Conservation (phyloP, 129 eudicot species). For the Gnaphalium uliginosum region DNA sequence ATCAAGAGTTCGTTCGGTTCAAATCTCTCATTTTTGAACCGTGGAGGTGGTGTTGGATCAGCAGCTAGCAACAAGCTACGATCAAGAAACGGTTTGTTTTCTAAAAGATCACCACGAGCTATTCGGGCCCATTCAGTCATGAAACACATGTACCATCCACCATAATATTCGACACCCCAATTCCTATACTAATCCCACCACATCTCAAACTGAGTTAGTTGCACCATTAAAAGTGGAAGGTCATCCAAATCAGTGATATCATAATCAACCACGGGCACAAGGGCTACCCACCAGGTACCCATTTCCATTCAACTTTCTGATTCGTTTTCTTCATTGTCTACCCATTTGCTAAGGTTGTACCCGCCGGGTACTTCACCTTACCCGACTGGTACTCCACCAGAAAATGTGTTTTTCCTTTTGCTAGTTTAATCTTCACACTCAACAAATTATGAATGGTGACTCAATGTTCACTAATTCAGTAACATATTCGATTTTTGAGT, state of each 20-base stretch:
- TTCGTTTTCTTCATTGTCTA: no score
- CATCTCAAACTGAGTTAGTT: slow-evolving; percentile 24
- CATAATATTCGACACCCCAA: slow-evolving; percentile 5
- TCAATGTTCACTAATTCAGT: no score
- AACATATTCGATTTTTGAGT: no score
- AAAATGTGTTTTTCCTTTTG: no score
- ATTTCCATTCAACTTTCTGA: no score
- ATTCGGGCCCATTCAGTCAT: slow-evolving; percentile 17
- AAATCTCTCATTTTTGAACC: slow-evolving; percentile 15
- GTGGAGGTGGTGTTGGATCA: slow-evolving; percentile 14
- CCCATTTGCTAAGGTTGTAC: no score
- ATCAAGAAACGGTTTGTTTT: slow-evolving; percentile 15
- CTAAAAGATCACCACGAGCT: background rate
- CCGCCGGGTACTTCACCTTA: no score
- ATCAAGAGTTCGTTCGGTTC: slow-evolving; percentile 3
- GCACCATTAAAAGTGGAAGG: slow-evolving; percentile 19
- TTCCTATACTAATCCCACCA: slow-evolving; percentile 22
- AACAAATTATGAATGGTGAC: no score
- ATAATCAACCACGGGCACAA: slow-evolving; percentile 16
- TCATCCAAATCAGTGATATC: slow-evolving; percentile 14
- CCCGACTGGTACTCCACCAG: no score
- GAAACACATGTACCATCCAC: slow-evolving; percentile 24
- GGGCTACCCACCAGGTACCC: no score
- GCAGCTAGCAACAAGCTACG: slow-evolving; percentile 3
- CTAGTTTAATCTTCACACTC: no score